Conservation (phyloP, 805 yeast genomes). For the Metschnikowia gruessii region DNA sequence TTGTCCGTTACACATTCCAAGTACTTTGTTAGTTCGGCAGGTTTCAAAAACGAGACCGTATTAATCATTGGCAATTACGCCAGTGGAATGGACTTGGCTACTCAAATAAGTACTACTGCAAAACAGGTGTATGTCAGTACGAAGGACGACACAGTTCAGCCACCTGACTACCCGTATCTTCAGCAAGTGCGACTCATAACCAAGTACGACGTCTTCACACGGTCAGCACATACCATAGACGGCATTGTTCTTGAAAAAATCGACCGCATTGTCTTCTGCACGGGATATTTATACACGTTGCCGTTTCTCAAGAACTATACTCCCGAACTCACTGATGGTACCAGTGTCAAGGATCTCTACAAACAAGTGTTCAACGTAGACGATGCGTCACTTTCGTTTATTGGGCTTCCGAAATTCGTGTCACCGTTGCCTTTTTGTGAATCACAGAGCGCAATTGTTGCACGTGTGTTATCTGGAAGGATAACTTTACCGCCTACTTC, state of each 20-base stretch:
- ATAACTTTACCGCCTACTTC: conserved; percentile 12
- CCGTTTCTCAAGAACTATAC: conserved; percentile 15
- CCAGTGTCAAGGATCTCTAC: conserved; percentile 14
- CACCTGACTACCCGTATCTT: conserved; percentile 12
- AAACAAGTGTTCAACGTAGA: conserved; percentile 17
- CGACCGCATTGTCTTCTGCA: conserved; percentile 19
- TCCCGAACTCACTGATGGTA: conserved; percentile 16
- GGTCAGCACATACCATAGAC: conserved; percentile 12
- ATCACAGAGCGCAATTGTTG: conserved; percentile 20
- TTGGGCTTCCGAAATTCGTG: conserved; percentile 16
- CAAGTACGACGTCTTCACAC: conserved; percentile 9
- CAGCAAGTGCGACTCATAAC: conserved; percentile 9
- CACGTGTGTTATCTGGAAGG: conserved; percentile 19
- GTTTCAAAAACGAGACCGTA: conserved; percentile 41
- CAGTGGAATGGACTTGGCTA: conserved; percentile 71
- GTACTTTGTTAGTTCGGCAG: conserved; percentile 27
- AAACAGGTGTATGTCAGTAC: conserved; percentile 18
- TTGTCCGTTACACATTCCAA: conserved; percentile 33
- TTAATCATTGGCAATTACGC: conserved; percentile 72
- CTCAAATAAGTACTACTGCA: conserved; percentile 48
- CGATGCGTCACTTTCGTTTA: conserved; percentile 19
- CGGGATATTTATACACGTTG: conserved; percentile 20
- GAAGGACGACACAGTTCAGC: conserved; percentile 10
- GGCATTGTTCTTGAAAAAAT: conserved; percentile 11
- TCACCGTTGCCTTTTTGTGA: conserved; percentile 21